Evolutionary conservation across 805 yeast species (phyloP).

Genomic region (Nakazawaea pomicola): DNA sequence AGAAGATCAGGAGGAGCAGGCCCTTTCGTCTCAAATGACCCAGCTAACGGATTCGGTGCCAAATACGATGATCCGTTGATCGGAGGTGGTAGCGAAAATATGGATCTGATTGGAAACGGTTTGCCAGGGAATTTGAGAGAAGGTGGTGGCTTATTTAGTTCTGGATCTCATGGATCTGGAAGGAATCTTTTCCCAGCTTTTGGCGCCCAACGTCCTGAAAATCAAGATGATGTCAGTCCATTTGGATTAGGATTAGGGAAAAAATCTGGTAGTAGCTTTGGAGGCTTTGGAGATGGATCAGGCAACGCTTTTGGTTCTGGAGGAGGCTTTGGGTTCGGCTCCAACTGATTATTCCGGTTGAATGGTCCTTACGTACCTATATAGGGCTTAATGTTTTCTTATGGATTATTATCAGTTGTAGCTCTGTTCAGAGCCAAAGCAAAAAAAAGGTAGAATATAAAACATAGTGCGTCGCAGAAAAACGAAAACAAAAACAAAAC

Average conservation of each 20-base stretch:
- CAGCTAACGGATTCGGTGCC: no score
- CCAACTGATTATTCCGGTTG: no score
- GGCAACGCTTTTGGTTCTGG: slow-evolving; percentile 13
- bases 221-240: no score
- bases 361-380: no score
- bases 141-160: background rate
- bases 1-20: slow-evolving; percentile 4
- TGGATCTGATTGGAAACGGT: slow-evolving; percentile 40
- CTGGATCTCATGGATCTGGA: slow-evolving; percentile 6
- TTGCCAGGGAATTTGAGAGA: slow-evolving; percentile 33
- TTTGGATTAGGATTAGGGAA: no score
- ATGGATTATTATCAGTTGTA: no score
- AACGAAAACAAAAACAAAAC: background rate
- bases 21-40: no score
- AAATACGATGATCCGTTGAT: slow-evolving; percentile 48
- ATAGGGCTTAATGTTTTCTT: no score
- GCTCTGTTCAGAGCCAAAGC: no score
- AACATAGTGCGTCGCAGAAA: background rate
- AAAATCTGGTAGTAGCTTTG: no score
- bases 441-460: background rate
- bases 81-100: slow-evolving; percentile 38
- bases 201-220: no score
- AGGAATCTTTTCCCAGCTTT: slow-evolving; percentile 2
- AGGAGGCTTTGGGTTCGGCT: slow-evolving; percentile 15
- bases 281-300: no score